Base-by-base conservation (phyloP, 192 early-diverging fungal genomes). In the Backusella morwellensis region DNA sequence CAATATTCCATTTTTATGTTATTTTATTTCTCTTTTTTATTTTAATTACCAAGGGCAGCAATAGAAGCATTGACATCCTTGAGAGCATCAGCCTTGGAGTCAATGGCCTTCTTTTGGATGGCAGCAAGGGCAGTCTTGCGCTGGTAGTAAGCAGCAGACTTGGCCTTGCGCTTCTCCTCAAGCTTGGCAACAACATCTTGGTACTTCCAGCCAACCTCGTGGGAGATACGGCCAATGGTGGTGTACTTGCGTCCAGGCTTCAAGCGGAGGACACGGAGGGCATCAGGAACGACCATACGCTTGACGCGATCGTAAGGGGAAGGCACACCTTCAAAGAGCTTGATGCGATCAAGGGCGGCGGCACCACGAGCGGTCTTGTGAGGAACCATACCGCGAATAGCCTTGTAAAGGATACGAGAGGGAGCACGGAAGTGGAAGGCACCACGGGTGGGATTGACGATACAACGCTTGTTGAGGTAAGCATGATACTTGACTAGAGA, bases 141-240 rank as follows among this genome's bases (percentile, higher is more conserved):
- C 84, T 97, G 92, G 88, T 97, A 98, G 92, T 88, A 97, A 78
- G 93, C 96, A 84, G 92, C 86, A 84, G 88, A 85, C 87, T 95
- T 93, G 85, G 93, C 93, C 95, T 98, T 99, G 86, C 98, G 93
- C 95, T 99, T 98, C 87, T 96, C 96, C 91, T 99, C 98, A 75
- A 99, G 91, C 82, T 92, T 91, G 86, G 90, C 92, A 83, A 99
- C 95, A 76, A 99, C 93, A 81, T 95, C 97, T 85, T 97, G 88
- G 94, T 99, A 98, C 88, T 98, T 99, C 98, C 98, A 99, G 81
- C 98, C 97, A 81, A 99, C 93, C 90, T 99, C 98, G 81, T 89
- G 83, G 63, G 95, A 92, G 86, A 99, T 90, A 80, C 95, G 92
- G 88, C 95, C 93, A 79, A 99, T 85, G 80, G 93, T 92, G 85